Conservation (phyloP, 345 rosid genomes). For the Citropsis articulata region DNA sequence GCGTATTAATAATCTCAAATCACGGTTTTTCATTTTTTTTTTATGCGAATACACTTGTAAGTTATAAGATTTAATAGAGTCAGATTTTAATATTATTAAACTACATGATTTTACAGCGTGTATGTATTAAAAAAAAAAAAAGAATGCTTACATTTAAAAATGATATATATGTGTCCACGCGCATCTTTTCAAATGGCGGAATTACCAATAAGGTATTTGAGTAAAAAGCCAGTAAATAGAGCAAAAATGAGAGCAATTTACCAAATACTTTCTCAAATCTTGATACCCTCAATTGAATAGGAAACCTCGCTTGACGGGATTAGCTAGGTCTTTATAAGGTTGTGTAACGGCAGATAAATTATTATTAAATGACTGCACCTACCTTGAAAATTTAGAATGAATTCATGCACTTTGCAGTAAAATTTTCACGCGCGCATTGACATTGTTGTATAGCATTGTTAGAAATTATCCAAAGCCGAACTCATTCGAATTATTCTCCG, state of each 20-base stretch:
- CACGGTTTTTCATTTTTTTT: no score
- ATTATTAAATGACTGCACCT: neutral
- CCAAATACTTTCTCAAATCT: neutral
- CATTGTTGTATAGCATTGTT: neutral
- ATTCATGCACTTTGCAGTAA: no score
- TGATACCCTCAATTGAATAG: conserved; percentile 24
- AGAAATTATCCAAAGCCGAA: neutral
- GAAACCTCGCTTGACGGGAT: conserved; percentile 27
- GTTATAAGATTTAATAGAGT: no score
- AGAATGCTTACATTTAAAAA: fast-evolving
- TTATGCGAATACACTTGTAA: fast-evolving
- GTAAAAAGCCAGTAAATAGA: no score
- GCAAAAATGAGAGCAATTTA: no score
- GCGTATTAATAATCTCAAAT: no score
- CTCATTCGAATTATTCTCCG: neutral
- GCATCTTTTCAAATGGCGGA: fast-evolving
- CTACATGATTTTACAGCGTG: fast-evolving
- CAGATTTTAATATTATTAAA: no score
- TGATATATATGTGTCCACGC: no score
- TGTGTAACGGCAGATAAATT: conserved; percentile 14
- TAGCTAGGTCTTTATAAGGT: conserved; percentile 5
- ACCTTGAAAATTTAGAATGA: no score
- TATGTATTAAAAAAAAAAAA: no score
- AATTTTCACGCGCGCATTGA: neutral
- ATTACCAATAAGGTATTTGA: no score